Evolutionary conservation across 2,329 filamentous ascomycete species (phyloP).

Genomic region (Fusarium proliferatum): DNA sequence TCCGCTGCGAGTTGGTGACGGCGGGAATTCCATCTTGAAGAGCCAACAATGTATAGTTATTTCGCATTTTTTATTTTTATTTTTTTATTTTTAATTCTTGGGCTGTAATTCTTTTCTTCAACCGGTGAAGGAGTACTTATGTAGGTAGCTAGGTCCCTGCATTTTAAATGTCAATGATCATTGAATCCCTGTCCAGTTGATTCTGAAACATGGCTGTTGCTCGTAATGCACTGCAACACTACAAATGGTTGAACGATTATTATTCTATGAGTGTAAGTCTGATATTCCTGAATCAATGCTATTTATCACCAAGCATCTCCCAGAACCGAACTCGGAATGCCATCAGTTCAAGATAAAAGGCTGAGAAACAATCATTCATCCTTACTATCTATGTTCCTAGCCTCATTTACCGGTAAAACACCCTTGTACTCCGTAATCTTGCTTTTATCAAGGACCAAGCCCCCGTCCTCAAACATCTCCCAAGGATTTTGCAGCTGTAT

Average conservation of each 20-base stretch:
- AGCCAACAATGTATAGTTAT: background rate
- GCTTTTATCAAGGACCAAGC: constrained; percentile 25
- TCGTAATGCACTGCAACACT: background rate
- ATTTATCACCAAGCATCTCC: background rate
- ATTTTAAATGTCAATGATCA: background rate
- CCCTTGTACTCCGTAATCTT: constrained; percentile 28
- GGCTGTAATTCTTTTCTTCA: background rate
- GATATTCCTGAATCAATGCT: background rate
- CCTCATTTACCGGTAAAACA: constrained; percentile 25
- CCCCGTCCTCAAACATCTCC: constrained; percentile 18
- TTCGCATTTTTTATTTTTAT: too few relatives aligned
- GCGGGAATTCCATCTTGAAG: background rate
- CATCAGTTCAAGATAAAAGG: background rate
- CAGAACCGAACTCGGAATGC: background rate
- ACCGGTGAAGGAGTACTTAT: background rate
- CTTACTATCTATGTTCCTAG: background rate
- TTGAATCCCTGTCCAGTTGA: background rate
- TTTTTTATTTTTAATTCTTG: too few relatives aligned
- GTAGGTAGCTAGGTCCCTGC: background rate
- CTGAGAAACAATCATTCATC: background rate
- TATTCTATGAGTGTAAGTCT: background rate
- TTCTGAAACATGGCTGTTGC: background rate
- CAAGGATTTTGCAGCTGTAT: constrained; percentile 14
- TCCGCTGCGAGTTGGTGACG: background rate
- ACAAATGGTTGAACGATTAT: background rate